Evolutionary conservation across 805 yeast species (phyloP).

Genomic region (Candida qinlingensis): DNA sequence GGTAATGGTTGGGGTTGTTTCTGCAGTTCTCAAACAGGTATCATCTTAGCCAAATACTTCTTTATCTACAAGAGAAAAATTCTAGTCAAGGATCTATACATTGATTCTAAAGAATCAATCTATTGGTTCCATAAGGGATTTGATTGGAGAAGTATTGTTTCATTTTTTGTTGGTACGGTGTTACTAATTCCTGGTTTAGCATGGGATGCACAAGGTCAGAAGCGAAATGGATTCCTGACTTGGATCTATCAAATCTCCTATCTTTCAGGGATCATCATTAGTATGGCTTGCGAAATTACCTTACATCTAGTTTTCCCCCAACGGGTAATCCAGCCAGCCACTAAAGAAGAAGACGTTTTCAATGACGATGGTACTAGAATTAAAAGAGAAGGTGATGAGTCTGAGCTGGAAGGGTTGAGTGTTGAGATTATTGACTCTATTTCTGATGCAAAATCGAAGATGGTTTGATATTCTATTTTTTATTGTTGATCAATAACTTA

Average conservation of each 20-base stretch:
- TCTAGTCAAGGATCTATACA: slow-evolving; percentile 17
- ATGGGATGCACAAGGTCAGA: slow-evolving; percentile 5
- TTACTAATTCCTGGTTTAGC: slow-evolving; percentile 25
- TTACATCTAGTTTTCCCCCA: slow-evolving; percentile 15
- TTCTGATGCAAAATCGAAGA: not conserved
- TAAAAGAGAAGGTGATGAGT: not conserved
- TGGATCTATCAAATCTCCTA: slow-evolving; percentile 18
- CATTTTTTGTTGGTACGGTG: slow-evolving; percentile 18
- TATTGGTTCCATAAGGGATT: slow-evolving; percentile 21
- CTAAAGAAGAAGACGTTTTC: slow-evolving; percentile 17
- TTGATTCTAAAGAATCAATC: slow-evolving; percentile 10
- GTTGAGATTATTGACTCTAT: not conserved
- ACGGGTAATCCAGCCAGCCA: slow-evolving; percentile 8
- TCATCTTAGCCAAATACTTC: slow-evolving; percentile 14
- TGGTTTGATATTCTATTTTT: not conserved
- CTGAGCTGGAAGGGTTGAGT: not conserved
- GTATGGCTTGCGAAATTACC: slow-evolving; percentile 1
- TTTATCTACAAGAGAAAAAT: slow-evolving; percentile 17
- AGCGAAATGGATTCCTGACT: slow-evolving; percentile 13
- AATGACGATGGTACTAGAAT: slow-evolving; percentile 13
- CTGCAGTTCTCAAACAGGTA: slow-evolving; percentile 19
- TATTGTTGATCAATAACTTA: no score
- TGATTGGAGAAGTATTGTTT: slow-evolving; percentile 24
- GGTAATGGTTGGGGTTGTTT: slow-evolving; percentile 23
- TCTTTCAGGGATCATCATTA: slow-evolving; percentile 15